These are phyloP conservation scores for Cymodocea nodosa DNA, from an alignment of 116 monocot genomes.

Conservation along the genomic window DNA sequence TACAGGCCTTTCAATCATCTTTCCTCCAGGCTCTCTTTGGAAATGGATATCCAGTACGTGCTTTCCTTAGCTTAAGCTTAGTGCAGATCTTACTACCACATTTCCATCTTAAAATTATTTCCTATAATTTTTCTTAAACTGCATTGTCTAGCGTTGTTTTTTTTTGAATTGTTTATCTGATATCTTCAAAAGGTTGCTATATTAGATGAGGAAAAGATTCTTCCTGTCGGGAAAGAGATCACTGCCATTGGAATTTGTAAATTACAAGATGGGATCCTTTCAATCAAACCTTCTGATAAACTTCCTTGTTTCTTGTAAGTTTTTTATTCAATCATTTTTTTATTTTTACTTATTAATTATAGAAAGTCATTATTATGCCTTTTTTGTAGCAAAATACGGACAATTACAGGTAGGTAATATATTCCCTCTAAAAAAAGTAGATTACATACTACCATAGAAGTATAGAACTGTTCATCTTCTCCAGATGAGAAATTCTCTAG, in stretches of 20 bases:
- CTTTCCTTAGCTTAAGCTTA: background rate
- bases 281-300: slow-evolving; percentile 59
- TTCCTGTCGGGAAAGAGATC: slow-evolving; percentile 76
- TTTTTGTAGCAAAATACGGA: too few species aligned
- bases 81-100: background rate
- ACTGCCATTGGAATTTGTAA: slow-evolving; percentile 77
- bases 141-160: background rate
- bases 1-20: slow-evolving; percentile 44
- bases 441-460: too few species aligned
- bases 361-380: background rate
- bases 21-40: slow-evolving; percentile 70
- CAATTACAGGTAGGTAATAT: too few species aligned
- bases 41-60: slow-evolving; percentile 77
- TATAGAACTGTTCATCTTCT: too few species aligned
- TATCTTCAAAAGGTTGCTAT: slow-evolving; percentile 51
- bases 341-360: background rate
- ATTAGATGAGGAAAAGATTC: slow-evolving; percentile 88
- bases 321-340: background rate
- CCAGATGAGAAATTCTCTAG: too few species aligned
- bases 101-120: background rate
- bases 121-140: background rate
- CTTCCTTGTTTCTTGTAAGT: slow-evolving; percentile 89
- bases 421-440: too few species aligned
- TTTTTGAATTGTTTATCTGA: background rate
- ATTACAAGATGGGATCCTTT: slow-evolving; percentile 33